These are phyloP conservation scores for Inonotus obliquus DNA, from an alignment of 1,284 basidiomycete species.

Conservation along the genomic window DNA sequence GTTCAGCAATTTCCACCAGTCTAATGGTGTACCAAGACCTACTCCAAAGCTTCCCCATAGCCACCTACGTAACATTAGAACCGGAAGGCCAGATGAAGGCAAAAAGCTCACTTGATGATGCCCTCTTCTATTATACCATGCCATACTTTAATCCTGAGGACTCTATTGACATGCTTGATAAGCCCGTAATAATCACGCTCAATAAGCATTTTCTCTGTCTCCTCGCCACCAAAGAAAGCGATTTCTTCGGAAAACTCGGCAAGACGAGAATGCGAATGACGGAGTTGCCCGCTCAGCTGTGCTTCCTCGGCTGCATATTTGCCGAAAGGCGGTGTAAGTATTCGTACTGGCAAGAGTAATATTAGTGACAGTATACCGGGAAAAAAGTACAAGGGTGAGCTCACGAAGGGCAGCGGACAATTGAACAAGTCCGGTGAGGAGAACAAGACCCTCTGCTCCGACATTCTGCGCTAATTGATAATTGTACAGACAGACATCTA, in stretches of 20 bases:
- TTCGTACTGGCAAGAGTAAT: conserved; percentile 60
- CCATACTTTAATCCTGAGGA: conserved; percentile 81
- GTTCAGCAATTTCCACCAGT: not conserved
- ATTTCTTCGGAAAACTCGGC: conserved; percentile 94
- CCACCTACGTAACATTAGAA: conserved; percentile 38
- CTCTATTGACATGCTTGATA: conserved; percentile 84
- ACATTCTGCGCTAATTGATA: conserved; percentile 93
- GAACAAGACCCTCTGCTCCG: conserved; percentile 88
- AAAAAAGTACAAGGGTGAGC: conserved; percentile 29
- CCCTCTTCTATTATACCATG: conserved; percentile 93
- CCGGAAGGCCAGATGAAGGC: not conserved
- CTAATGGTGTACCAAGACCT: conserved; percentile 25
- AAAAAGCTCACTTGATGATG: conserved; percentile 71
- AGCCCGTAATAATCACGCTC: conserved; percentile 89
- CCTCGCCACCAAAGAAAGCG: conserved; percentile 89
- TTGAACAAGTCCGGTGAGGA: conserved; percentile 85
- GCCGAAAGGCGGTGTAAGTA: conserved; percentile 91
- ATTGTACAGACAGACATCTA: conserved; percentile 95
- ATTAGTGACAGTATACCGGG: not conserved
- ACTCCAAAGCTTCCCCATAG: conserved; percentile 94
- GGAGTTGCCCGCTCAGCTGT: conserved; percentile 83
- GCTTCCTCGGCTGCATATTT: conserved; percentile 83
- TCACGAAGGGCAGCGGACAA: conserved; percentile 71
- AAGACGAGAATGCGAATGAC: conserved; percentile 91
- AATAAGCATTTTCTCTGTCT: conserved; percentile 89